phyloP scores from a whole-genome alignment of 805 yeast genomes.

The Dipodascus albidus region DNA sequence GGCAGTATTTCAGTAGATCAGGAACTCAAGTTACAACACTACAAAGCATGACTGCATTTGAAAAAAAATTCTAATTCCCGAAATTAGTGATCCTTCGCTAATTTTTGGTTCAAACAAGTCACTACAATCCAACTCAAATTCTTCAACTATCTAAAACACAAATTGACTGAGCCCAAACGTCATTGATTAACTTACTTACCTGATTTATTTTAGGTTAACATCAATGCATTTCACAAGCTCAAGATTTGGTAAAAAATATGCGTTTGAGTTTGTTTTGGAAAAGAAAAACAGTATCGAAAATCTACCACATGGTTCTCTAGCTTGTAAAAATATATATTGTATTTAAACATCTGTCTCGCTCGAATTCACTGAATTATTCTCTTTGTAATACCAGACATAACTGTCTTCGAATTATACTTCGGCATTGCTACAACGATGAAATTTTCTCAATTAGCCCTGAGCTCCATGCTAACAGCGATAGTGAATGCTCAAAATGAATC shows the following conservation, averaged over 20 bases:
- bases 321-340: not conserved
- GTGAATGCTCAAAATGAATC: not conserved
- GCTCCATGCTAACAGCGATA: not conserved
- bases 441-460: not conserved
- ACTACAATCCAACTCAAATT: too few species aligned
- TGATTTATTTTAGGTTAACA: not conserved
- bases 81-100: too few species aligned
- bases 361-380: too few species aligned
- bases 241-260: not conserved
- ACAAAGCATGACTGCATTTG: too few species aligned
- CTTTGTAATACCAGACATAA: not conserved
- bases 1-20: too few species aligned
- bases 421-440: not conserved
- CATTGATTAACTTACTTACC: not conserved
- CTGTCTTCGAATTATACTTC: not conserved
- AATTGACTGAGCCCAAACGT: too few species aligned
- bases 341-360: not conserved
- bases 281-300: too few species aligned
- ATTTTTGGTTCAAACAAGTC: too few species aligned
- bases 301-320: not conserved
- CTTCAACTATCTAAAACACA: too few species aligned
- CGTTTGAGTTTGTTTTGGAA: not conserved
- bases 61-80: too few species aligned
- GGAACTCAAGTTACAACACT: too few species aligned
- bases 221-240: not conserved